A percentile compares a stretch with the other conserved stretches of the same genome.
Conservation (phyloP, 2,329 filamentous ascomycete genomes). For the Monilinia fructicola region DNA sequence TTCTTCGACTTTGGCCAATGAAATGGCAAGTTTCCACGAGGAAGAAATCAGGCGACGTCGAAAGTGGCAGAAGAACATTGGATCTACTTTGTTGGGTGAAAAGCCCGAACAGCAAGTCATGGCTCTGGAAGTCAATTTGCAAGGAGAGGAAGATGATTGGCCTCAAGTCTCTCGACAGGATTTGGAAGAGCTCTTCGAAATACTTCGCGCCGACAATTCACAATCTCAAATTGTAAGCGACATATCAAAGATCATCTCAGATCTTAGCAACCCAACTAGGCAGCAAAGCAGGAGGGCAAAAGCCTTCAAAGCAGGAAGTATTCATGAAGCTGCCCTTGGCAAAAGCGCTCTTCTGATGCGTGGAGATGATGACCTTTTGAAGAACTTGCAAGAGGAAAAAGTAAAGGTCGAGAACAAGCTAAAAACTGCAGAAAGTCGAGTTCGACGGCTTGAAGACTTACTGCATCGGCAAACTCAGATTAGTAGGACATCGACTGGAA, state of each 20-base stretch:
- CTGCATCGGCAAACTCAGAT: conserved; percentile 76
- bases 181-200: conserved; percentile 69
- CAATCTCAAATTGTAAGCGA: conserved; percentile 69
- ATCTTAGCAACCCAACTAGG: conserved; percentile 77
- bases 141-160: conserved; percentile 78
- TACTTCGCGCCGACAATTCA: conserved; percentile 62
- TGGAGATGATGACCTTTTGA: conserved; percentile 80
- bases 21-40: conserved; percentile 88
- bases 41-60: conserved; percentile 86
- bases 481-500: conserved; percentile 53
- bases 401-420: conserved; percentile 69
- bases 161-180: conserved; percentile 74
- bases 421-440: conserved; percentile 82
- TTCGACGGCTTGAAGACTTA: conserved; percentile 87
- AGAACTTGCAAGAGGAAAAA: conserved; percentile 81
- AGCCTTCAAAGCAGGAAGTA: conserved; percentile 93
- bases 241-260: conserved; percentile 72
- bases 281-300: conserved; percentile 85
- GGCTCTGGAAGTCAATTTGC: conserved; percentile 80
- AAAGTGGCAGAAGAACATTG: conserved; percentile 86
- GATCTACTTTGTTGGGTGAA: conserved; percentile 65
- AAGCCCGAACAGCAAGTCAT: conserved; percentile 67
- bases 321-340: conserved; percentile 88
- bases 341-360: conserved; percentile 80
- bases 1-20: conserved; percentile 83